These are phyloP conservation scores for Ophiostoma ips DNA, from an alignment of 2,329 filamentous ascomycete genomes.

Conservation along the genomic window DNA sequence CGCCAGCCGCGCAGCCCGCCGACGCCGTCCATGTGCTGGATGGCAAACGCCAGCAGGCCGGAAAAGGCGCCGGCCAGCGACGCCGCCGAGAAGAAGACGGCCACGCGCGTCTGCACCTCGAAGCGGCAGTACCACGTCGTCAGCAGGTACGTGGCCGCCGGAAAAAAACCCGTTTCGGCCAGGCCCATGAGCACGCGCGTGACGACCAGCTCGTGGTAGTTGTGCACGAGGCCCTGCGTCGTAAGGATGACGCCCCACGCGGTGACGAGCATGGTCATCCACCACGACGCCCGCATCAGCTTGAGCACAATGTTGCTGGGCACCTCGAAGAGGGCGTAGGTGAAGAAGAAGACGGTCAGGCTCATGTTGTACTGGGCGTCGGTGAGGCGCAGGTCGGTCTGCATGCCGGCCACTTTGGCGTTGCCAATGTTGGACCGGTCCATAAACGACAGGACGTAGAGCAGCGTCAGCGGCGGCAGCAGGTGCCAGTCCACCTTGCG, in stretches of 20 bases:
- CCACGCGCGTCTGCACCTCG: conserved; percentile 15
- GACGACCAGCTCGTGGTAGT: conserved; percentile 31
- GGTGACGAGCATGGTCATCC: conserved; percentile 49
- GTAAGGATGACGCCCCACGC: conserved; percentile 57
- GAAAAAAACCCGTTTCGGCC: conserved; percentile 22
- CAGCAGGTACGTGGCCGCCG: conserved; percentile 21
- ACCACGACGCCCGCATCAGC: conserved; percentile 45
- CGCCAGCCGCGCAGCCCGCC: conserved; percentile 23
- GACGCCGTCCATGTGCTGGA: conserved; percentile 24
- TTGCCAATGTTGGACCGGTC: conserved; percentile 44
- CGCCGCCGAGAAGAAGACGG: conserved; percentile 3
- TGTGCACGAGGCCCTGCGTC: conserved; percentile 52
- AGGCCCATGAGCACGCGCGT: conserved; percentile 16
- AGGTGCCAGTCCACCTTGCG: conserved; percentile 36
- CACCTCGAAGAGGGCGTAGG: conserved; percentile 47
- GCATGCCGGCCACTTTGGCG: conserved; percentile 49
- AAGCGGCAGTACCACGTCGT: conserved; percentile 22
- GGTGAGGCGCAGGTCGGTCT: conserved; percentile 44
- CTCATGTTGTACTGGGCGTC: conserved; percentile 57
- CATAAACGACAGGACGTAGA: conserved; percentile 57
- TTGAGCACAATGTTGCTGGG: conserved; percentile 53
- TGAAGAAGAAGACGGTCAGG: conserved; percentile 54
- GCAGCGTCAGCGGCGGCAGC: conserved; percentile 48
- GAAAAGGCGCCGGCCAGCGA: conserved; percentile 17
- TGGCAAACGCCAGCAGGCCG: conserved; percentile 22